Evolutionary conservation across 441 rosid genomes (phyloP), one percentile per base, ranked within the genome.

Genomic region (Gossypium trilobum): DNA sequence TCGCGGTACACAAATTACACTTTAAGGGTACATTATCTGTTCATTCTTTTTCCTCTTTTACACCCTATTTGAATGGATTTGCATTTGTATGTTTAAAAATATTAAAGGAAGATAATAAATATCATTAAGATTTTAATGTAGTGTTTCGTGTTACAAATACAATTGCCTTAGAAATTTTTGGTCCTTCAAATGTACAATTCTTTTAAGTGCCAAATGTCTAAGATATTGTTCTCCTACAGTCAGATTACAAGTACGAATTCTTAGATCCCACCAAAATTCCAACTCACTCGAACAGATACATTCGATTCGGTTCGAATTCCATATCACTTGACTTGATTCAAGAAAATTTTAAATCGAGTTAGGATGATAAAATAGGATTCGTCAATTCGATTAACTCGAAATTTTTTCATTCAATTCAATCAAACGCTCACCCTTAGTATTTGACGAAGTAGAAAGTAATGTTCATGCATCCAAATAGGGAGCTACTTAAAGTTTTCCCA

Each of bases 1-100:
- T 0, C 96, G 91, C 22, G 99, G 97, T 81, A 95, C 99, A 0
- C 90, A 92, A 75, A 85, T 95, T 61, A 95, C 97, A 36, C 93
- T 95, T 70, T 92, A 85, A 85, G 84, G 97, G 99, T 94, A 85
- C 10, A 6, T 8, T 10, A 13, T n/a, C 48, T 60, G 8, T 44
- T 73, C 52, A 8, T 8, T 52, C 57, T 23, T 55, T 20, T 64
- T 6, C 0, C 7, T 8, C 25, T 7, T 23, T 33, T 23, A 20
- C 50, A 63, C 66, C 2, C 64, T 72, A 20, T 55, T 71, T 56
- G 23, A 44, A 55, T 17, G n/a, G 2, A 36, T 27, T 19, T 14
- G 25, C 36, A 10, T 51, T 22, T 65, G 27, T 50, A 58, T 65
- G 52, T 31, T n/a, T 16, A 16, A 4, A 27, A 27, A 42, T n/a